Evolutionary conservation across 805 yeast genomes (phyloP), one percentile per base, ranked within the genome.

Genomic region (Candida rishiriensis): DNA sequence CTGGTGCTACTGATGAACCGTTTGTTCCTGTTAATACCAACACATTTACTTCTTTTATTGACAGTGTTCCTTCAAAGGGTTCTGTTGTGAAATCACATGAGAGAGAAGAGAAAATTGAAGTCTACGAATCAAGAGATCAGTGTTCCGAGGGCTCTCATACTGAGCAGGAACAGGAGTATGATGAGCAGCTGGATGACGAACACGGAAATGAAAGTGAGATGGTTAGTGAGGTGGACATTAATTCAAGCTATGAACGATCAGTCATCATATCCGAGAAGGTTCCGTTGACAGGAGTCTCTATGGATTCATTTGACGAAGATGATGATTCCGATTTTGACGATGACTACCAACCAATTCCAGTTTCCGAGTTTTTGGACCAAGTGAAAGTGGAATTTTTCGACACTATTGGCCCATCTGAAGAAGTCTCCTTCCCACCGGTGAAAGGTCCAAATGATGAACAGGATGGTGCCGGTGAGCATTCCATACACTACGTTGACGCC

Each of bases 371-470:
- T 38, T 46, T 63, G 29, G 48, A 50, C 10, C 60, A 61, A 33
- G 63, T 61, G 2, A 57, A 57, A 33, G 64, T 62, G 14, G 60
- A 57, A 21, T 63, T 63, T 42, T 60, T 54, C 47, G 66, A 61
- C 39, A 48, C 50, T 29, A 54, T 62, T 21, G 63, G 62, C 0
- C 64, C 65, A 3, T 54, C 61, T 2, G 65, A 61, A 21, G 64
- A 58, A 29, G 41, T 57, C 16, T 36, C 54, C 3, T 36, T 48
- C 5, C 42, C 48, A 10, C 38, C 37, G 8, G 33, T 26, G 4
- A n/a, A 29, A 2, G 21, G 15, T 13, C 41, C 40, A 15, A 46
- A 38, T 14, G 51, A 40, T 3, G 39, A 48, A 11, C 26, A 21
- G 26, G 26, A 21, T 21, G 26, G 26, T 7, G 51, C 49, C 10